Percentiles rank a stretch among this genome's conserved stretches.
Evolutionary conservation across 345 rosid genomes (phyloP).

Genomic region (Gossypioides kirkii): DNA sequence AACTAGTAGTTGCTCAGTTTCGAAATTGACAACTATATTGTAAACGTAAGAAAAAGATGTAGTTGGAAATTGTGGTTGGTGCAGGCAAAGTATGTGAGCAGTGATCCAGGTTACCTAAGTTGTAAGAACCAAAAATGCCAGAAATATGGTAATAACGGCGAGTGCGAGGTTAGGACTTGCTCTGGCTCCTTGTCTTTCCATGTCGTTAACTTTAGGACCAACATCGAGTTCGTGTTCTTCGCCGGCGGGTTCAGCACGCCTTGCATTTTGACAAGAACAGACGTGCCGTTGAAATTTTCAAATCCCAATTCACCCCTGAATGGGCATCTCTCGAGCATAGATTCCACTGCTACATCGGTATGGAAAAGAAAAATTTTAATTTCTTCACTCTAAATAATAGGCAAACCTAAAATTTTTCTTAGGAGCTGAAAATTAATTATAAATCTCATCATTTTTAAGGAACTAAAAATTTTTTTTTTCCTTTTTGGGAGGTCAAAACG

Average conservation of each 20-base stretch:
- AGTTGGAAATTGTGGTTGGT: not conserved
- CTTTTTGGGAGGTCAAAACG: accelerated
- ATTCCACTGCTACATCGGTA: conserved; percentile 57
- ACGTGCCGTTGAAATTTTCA: conserved; percentile 33
- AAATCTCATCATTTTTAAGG: too few relatives aligned
- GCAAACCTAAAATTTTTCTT: too few relatives aligned
- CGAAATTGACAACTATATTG: too few relatives aligned
- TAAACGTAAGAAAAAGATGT: too few relatives aligned
- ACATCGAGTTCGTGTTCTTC: conserved; percentile 54
- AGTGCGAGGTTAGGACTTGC: conserved; percentile 36
- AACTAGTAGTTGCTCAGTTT: too few relatives aligned
- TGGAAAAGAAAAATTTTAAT: not conserved
- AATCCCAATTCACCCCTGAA: conserved; percentile 47
- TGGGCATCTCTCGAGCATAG: conserved; percentile 50
- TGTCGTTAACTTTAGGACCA: conserved; percentile 55
- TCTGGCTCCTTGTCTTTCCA: conserved; percentile 43
- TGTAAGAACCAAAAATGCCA: conserved; percentile 43
- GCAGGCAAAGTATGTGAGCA: conserved; percentile 46
- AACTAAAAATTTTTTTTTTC: too few relatives aligned
- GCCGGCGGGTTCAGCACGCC: conserved; percentile 47
- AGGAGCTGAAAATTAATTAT: too few relatives aligned
- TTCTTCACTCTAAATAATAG: not conserved
- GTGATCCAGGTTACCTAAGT: conserved; percentile 45
- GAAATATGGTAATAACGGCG: conserved; percentile 9
- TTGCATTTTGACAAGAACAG: conserved; percentile 39